Percentiles rank a stretch among this genome's conserved stretches.
These are phyloP conservation scores for Aspergillus sp. DNA, from an alignment of 2,329 filamentous ascomycete species.

Conservation along the genomic window DNA sequence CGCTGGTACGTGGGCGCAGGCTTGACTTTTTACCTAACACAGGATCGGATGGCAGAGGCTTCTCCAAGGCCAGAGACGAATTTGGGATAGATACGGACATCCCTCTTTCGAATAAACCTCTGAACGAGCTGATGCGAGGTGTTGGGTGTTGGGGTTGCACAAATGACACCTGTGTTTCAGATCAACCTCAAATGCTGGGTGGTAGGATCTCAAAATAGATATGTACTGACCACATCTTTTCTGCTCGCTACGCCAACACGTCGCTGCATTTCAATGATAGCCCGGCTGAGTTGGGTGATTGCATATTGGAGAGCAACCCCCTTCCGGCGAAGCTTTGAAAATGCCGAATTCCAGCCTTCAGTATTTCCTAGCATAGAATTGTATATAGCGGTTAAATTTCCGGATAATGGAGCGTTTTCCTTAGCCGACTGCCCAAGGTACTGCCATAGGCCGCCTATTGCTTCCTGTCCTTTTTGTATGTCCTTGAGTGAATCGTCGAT, in stretches of 20 bases:
- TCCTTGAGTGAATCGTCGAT: conserved; percentile 79
- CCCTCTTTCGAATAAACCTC: conserved; percentile 24
- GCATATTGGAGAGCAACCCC: conserved; percentile 68
- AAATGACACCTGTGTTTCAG: conserved; percentile 21
- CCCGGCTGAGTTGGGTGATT: conserved; percentile 70
- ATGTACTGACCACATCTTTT: conserved; percentile 62
- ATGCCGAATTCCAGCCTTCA: conserved; percentile 82
- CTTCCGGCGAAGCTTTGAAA: conserved; percentile 72
- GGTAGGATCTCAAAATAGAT: background rate
- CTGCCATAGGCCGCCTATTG: conserved; percentile 71
- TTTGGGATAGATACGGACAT: conserved; percentile 5
- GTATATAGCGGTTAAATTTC: conserved; percentile 70
- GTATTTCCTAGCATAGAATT: conserved; percentile 90
- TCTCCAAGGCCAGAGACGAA: conserved; percentile 18
- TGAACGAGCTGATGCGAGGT: conserved; percentile 23
- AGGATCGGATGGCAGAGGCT: conserved; percentile 34
- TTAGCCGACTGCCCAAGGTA: conserved; percentile 70
- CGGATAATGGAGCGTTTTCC: conserved; percentile 57
- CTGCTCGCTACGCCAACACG: conserved; percentile 81
- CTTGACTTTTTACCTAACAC: conserved; percentile 5
- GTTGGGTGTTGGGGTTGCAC: conserved; percentile 11
- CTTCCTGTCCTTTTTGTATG: conserved; percentile 72
- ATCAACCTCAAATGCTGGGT: background rate
- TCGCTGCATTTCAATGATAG: conserved; percentile 82
- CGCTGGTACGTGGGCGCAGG: conserved; percentile 13